Conservation (phyloP, 169 alveolate species). For the Plasmodium sp. region DNA sequence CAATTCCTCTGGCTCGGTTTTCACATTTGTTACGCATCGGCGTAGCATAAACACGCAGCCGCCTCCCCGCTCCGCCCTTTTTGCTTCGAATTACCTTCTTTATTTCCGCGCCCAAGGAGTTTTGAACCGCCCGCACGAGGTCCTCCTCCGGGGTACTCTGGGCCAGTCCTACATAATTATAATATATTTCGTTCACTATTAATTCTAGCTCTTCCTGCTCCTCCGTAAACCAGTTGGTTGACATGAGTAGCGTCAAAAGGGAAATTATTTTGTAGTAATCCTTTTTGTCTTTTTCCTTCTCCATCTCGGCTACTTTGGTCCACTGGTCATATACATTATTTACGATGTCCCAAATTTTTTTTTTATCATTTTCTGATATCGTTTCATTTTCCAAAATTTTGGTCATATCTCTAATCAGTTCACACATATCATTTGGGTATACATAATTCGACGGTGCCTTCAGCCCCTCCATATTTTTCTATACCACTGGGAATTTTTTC, state of each 20-base stretch:
- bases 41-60: not conserved
- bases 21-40: not conserved
- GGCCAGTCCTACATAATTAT: constrained; percentile 17
- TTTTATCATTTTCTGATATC: constrained; percentile 22
- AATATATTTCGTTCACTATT: constrained; percentile 49
- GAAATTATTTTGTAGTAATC: constrained; percentile 43
- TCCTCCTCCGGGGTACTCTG: constrained; percentile 31
- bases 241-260: constrained; percentile 29
- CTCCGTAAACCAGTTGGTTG: constrained; percentile 59
- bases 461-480: constrained; percentile 14
- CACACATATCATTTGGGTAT: constrained; percentile 62
- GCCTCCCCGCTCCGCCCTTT: not conserved
- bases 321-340: constrained; percentile 48
- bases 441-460: constrained; percentile 26
- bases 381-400: constrained; percentile 19
- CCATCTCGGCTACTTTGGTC: constrained; percentile 29
- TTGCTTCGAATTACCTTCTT: constrained; percentile 19
- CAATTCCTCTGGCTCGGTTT: not conserved
- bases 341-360: constrained; percentile 28
- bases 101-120: constrained; percentile 49
- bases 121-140: constrained; percentile 13
- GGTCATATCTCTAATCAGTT: constrained; percentile 18
- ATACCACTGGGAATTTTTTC: not conserved
- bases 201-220: constrained; percentile 48
- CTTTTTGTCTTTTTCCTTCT: constrained; percentile 52